Evolutionary conservation across 805 yeast genomes (phyloP).

Genomic region (Monosporozyma solicola): DNA sequence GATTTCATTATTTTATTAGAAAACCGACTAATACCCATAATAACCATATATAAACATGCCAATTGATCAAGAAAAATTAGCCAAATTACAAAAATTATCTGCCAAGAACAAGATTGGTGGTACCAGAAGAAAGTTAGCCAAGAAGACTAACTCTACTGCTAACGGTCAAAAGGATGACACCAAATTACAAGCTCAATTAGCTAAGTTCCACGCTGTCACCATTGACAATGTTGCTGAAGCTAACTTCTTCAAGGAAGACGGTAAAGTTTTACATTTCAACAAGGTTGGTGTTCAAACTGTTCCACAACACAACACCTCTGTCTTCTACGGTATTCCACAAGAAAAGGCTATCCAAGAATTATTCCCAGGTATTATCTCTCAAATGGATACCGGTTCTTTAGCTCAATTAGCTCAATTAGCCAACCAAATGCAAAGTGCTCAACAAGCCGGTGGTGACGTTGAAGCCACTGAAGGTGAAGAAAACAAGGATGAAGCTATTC

Average conservation of each 20-base stretch:
- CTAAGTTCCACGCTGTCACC: conserved; percentile 82
- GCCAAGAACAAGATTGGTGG: conserved; percentile 74
- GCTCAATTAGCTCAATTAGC: conserved; percentile 76
- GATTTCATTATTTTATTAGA: neutral
- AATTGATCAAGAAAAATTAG: conserved; percentile 89
- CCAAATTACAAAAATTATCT: conserved; percentile 73
- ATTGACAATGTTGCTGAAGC: conserved; percentile 91
- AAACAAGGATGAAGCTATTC: conserved; percentile 58
- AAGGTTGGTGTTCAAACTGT: conserved; percentile 95
- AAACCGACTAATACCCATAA: neutral
- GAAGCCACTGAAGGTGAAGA: conserved; percentile 39
- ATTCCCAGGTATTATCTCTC: conserved; percentile 90
- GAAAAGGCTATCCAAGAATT: conserved; percentile 87
- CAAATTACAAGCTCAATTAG: conserved; percentile 82
- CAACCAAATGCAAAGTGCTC: conserved; percentile 63
- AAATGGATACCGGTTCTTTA: conserved; percentile 92
- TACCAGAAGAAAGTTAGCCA: conserved; percentile 89
- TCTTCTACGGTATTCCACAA: conserved; percentile 91
- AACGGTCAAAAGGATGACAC: conserved; percentile 75
- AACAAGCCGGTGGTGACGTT: conserved; percentile 40
- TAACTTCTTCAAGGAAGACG: conserved; percentile 93
- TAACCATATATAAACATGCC: conserved; percentile 44
- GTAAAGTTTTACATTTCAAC: conserved; percentile 90
- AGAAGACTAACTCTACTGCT: conserved; percentile 39
- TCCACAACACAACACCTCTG: conserved; percentile 81